A percentile compares a stretch with the other conserved stretches of the same genome.
These are phyloP conservation scores for Trichoderma afroharzianum DNA, from an alignment of 2,329 filamentous ascomycete genomes.

Conservation along the genomic window DNA sequence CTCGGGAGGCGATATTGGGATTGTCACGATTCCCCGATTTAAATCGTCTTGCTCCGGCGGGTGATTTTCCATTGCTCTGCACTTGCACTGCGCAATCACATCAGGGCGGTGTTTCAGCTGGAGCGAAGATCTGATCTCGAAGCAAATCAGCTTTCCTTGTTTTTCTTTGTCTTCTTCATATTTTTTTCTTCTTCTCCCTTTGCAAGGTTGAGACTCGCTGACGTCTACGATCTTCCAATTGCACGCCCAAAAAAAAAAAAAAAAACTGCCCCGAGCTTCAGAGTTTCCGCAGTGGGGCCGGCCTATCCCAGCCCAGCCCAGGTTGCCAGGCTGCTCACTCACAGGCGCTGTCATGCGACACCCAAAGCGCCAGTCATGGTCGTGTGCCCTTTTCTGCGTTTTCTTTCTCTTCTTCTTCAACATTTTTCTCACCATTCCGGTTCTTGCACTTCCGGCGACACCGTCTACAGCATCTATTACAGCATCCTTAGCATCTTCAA, in stretches of 20 bases:
- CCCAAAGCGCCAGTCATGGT: not conserved
- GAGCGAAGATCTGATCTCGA: not conserved
- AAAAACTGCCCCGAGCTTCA: not conserved
- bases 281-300: constrained; percentile 5
- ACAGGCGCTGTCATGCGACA: constrained; percentile 13
- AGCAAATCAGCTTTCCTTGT: not conserved
- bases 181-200: not conserved
- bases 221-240: not conserved
- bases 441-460: not conserved
- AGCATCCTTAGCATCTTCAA: not conserved
- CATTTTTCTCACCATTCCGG: not conserved
- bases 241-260: too few relatives aligned
- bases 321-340: too few relatives aligned
- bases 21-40: not conserved
- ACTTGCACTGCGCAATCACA: not conserved
- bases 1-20: not conserved
- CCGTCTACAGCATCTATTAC: not conserved
- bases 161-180: not conserved
- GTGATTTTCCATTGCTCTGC: not conserved
- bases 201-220: not conserved
- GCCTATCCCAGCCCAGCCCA: not conserved
- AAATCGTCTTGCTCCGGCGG: not conserved
- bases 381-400: not conserved
- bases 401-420: not conserved
- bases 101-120: not conserved